Evolutionary conservation across 2,329 filamentous ascomycete genomes (phyloP).

Genomic region (Hypoxylon sp.): DNA sequence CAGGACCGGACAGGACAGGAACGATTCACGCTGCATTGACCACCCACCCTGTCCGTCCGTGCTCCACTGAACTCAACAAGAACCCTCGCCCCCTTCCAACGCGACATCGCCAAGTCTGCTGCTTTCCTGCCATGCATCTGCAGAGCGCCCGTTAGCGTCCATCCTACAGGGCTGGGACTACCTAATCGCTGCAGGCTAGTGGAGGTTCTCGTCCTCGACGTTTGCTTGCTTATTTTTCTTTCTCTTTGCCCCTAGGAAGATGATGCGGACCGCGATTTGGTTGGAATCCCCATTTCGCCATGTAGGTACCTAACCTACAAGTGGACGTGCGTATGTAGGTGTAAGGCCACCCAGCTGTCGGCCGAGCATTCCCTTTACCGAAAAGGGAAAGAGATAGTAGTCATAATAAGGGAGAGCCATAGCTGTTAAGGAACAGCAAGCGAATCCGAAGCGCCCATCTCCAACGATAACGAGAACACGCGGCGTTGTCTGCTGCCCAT

Average conservation of each 20-base stretch:
- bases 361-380: constrained; percentile 25
- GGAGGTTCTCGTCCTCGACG: constrained; percentile 18
- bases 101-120: constrained; percentile 42
- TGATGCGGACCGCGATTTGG: constrained; percentile 36
- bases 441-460: constrained; percentile 31
- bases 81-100: constrained; percentile 42
- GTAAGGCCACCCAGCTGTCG: constrained; percentile 25
- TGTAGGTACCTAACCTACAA: constrained; percentile 25
- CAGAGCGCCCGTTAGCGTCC: constrained; percentile 37
- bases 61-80: constrained; percentile 31
- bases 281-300: constrained; percentile 33
- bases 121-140: constrained; percentile 43
- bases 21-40: constrained; percentile 46
- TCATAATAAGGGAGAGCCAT: constrained; percentile 21
- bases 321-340: constrained; percentile 32
- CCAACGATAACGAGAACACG: constrained; percentile 25
- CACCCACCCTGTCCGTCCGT: constrained; percentile 35
- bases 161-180: constrained; percentile 45
- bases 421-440: constrained; percentile 17
- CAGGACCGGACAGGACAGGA: constrained; percentile 47
- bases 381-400: constrained; percentile 29
- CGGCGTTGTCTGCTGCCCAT: constrained; percentile 13
- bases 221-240: constrained; percentile 25
- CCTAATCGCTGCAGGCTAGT: constrained; percentile 38
- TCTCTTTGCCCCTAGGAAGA: constrained; percentile 8